Base-by-base conservation (phyloP, 164 flowering plant genomes). In the Stephania japonica region DNA sequence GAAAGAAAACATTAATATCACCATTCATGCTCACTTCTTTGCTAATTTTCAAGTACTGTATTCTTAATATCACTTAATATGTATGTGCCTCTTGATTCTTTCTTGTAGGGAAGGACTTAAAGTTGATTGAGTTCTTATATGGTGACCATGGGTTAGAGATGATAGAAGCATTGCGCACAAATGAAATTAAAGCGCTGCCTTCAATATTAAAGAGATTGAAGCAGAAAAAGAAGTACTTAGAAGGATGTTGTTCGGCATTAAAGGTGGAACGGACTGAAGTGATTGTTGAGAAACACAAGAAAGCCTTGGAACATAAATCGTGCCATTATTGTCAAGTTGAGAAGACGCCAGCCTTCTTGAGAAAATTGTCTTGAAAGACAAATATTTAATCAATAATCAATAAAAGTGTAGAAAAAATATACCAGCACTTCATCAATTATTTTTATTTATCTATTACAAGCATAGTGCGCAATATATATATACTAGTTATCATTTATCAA, bases 91-190 rank as follows among this genome's bases (percentile, higher is more conserved):
- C 18, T 72, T 49, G 42, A 63, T 59, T 49, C 65, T 76, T 66
- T 56, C 21, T 74, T 83, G 65, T 76, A 94, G 99, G 90, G 77
- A 78, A 93, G 50, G 83, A 91, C 80, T 80, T 93, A 41, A 87
- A 97, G 83, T 93, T 96, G 85, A 89, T 95, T 70, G 99, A 93
- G 71, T 92, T 98, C 5, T 71, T 93, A 75, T 95, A 95, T 85
- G 97, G 98, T 78, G 99, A 95, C 72, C 98, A 93, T 83, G 99
- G 98, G 67, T 85, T 90, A 79, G 98, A 95, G 81, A 97, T 95
- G 80, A 81, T 93, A 89, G 98, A 93, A 73, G 90, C 88, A 53
- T 75, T 95, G 59, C 87, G 87, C 72, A 91, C 87, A 84, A 93
- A 95, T 85, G 85, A 91, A n/a, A 68, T 79, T 78, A 83, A 87